A percentile compares a stretch with the other conserved stretches of the same genome.
Conservation (phyloP, 768 basidiomycete species). For the Leucocoprinus birnbaumii region DNA sequence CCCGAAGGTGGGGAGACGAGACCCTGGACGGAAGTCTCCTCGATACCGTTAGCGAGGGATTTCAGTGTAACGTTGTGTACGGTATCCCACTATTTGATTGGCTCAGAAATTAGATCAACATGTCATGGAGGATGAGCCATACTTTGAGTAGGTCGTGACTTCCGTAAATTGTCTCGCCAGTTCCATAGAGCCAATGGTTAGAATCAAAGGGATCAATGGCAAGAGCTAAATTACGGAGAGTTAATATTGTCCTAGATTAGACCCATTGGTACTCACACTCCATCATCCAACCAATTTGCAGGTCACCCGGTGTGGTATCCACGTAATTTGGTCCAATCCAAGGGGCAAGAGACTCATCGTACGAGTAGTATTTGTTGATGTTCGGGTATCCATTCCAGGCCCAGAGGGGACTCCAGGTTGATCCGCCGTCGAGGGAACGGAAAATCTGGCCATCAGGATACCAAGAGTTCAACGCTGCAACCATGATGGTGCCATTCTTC, state of each 20-base stretch:
- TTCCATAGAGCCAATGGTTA: conserved; percentile 72
- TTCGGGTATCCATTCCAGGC: conserved; percentile 45
- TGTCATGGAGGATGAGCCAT: not conserved
- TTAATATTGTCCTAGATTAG: not conserved
- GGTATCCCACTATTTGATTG: conserved; percentile 45
- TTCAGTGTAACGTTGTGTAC: conserved; percentile 55
- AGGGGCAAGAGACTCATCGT: conserved; percentile 52
- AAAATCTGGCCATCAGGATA: conserved; percentile 68
- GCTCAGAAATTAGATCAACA: not conserved
- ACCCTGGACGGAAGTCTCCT: conserved; percentile 57
- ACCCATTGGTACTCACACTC: conserved; percentile 34
- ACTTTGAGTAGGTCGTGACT: conserved; percentile 49
- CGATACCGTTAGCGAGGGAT: conserved; percentile 61
- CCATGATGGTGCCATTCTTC: conserved; percentile 64
- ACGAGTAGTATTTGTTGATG: conserved; percentile 49
- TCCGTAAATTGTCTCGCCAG: conserved; percentile 62
- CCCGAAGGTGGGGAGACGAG: conserved; percentile 64
- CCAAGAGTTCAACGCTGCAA: conserved; percentile 63
- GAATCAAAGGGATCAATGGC: conserved; percentile 66
- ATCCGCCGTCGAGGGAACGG: conserved; percentile 55
- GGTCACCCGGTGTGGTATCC: conserved; percentile 37
- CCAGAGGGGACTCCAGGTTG: conserved; percentile 61
- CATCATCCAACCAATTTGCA: conserved; percentile 74
- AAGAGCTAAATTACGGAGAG: conserved; percentile 29
- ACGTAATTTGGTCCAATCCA: conserved; percentile 55